These are phyloP conservation scores for Trametes pubescens DNA, from an alignment of 1,284 basidiomycete species.

Conservation along the genomic window DNA sequence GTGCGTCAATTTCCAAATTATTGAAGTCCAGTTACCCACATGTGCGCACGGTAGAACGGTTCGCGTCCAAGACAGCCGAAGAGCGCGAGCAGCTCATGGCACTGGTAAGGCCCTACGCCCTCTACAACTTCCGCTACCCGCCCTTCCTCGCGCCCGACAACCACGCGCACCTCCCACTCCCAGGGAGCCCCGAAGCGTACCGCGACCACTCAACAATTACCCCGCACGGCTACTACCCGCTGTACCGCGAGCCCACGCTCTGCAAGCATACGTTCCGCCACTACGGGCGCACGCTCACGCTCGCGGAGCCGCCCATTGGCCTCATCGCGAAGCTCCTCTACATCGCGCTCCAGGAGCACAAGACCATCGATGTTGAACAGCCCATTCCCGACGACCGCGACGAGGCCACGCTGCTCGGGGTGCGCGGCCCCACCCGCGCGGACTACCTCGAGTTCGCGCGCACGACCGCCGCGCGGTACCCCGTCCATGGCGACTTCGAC, in stretches of 20 bases:
- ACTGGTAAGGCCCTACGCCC: slow-evolving; percentile 64
- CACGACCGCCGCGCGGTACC: slow-evolving; percentile 43
- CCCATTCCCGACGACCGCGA: slow-evolving; percentile 57
- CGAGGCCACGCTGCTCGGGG: slow-evolving; percentile 46
- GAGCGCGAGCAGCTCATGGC: slow-evolving; percentile 55
- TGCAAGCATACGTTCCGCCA: slow-evolving; percentile 42
- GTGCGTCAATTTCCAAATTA: slow-evolving; percentile 43
- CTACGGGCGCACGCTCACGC: slow-evolving; percentile 49
- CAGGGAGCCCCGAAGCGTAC: slow-evolving; percentile 47
- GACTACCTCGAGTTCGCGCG: slow-evolving; percentile 69
- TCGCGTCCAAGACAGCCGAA: slow-evolving; percentile 49
- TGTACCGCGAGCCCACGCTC: slow-evolving; percentile 53
- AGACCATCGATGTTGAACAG: slow-evolving; percentile 51
- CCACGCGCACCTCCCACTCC: slow-evolving; percentile 62
- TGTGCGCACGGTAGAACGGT: slow-evolving; percentile 48
- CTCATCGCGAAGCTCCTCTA: slow-evolving; percentile 69
- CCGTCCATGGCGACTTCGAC: slow-evolving; percentile 45
- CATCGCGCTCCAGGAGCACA: slow-evolving; percentile 64
- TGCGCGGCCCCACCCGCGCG: slow-evolving; percentile 57
- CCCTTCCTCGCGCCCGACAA: slow-evolving; percentile 65
- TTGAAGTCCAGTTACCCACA: background rate
- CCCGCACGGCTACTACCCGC: slow-evolving; percentile 64
- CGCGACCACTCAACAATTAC: slow-evolving; percentile 43
- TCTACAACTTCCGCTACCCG: slow-evolving; percentile 57
- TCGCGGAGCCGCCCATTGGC: slow-evolving; percentile 60